Conservation (phyloP, 1,139 yeast species). For the Schwanniomyces etchellsii region DNA sequence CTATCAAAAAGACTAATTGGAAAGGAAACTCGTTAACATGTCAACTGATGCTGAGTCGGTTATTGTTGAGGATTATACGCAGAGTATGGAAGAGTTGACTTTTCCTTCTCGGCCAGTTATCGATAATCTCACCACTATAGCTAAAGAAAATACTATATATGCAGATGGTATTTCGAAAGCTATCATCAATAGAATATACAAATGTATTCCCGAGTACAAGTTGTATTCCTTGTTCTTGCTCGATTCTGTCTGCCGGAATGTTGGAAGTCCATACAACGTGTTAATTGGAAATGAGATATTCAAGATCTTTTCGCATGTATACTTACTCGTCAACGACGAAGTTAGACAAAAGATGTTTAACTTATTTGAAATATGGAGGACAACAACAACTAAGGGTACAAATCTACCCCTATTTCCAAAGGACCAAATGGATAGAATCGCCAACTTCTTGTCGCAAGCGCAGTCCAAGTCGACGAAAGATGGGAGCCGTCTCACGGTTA, state of each 20-base stretch:
- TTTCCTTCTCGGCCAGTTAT: slow-evolving; percentile 89
- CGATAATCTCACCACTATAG: slow-evolving; percentile 77
- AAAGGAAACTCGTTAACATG: slow-evolving; percentile 4
- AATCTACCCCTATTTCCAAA: slow-evolving; percentile 68
- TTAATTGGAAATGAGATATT: slow-evolving; percentile 64
- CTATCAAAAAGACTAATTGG: background rate
- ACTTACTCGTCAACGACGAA: slow-evolving; percentile 70
- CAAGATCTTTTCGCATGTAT: slow-evolving; percentile 69
- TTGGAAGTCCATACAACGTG: slow-evolving; percentile 82
- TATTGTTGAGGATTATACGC: slow-evolving; percentile 51
- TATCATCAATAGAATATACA: slow-evolving; percentile 54
- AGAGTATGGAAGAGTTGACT: slow-evolving; percentile 69
- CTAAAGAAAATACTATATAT: slow-evolving; percentile 71
- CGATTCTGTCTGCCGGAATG: slow-evolving; percentile 90
- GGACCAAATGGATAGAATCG: slow-evolving; percentile 68
- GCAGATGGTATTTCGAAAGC: slow-evolving; percentile 78
- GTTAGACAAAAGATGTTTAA: slow-evolving; percentile 68
- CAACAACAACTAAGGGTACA: slow-evolving; percentile 46
- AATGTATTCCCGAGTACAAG: slow-evolving; percentile 69
- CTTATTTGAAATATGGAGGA: slow-evolving; percentile 84
- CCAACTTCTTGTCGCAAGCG: slow-evolving; percentile 56
- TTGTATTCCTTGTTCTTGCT: slow-evolving; percentile 76
- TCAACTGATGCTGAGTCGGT: slow-evolving; percentile 4
- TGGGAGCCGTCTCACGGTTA: slow-evolving; percentile 15
- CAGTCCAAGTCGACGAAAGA: slow-evolving; percentile 5